Conservation (phyloP, 169 alveolate genomes). For the Plasmodium cynomolgi region DNA sequence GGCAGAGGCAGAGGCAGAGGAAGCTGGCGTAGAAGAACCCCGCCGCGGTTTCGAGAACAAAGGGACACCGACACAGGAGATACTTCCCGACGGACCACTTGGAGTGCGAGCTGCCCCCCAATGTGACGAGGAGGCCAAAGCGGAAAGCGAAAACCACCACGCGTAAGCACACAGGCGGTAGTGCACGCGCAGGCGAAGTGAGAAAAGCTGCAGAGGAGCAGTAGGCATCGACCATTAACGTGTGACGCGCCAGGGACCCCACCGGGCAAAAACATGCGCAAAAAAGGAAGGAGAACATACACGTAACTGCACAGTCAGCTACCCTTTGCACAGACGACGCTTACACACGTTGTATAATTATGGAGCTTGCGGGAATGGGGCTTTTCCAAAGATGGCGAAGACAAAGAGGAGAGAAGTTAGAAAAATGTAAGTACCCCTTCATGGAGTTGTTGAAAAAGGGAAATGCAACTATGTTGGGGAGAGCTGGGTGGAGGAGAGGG, state of each 20-base stretch:
- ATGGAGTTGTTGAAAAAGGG: conserved; percentile 6
- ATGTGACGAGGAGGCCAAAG: background rate
- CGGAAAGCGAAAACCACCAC: background rate
- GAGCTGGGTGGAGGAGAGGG: background rate
- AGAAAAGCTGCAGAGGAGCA: background rate
- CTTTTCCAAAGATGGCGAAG: conserved; percentile 21
- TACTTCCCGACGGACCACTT: too few species aligned
- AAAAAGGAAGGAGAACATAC: background rate
- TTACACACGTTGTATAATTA: background rate
- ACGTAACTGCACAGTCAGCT: background rate
- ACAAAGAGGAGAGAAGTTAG: conserved; percentile 17
- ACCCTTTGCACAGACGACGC: background rate
- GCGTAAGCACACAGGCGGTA: background rate
- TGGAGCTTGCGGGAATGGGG: conserved; percentile 43
- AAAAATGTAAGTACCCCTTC: background rate
- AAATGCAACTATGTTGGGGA: background rate
- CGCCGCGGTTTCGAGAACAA: background rate
- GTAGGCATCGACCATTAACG: background rate
- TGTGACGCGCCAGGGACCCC: background rate
- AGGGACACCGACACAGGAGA: background rate
- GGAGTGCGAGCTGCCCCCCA: background rate
- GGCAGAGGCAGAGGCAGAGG: background rate
- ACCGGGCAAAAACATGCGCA: background rate
- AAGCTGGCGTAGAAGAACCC: background rate
- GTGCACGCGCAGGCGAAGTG: too few species aligned